These are phyloP conservation scores for Nicotiana tomentosiformis DNA, from an alignment of 257 asterid species.

Conservation along the genomic window DNA sequence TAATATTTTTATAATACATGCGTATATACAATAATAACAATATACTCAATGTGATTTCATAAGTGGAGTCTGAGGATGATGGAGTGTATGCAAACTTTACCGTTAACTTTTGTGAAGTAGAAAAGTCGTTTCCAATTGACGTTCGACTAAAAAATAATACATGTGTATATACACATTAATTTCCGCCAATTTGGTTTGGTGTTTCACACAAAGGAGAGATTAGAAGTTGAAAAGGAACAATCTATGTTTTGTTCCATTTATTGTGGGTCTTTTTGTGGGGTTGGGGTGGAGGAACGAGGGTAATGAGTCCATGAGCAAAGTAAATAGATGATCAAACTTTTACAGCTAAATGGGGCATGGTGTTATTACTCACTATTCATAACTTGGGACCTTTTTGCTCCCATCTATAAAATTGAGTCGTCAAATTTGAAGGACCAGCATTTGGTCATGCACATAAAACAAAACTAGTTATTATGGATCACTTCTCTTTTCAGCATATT, in stretches of 20 bases:
- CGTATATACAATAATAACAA: too few relatives aligned
- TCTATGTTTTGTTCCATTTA: not conserved
- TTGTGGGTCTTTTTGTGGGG: not conserved
- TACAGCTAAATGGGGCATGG: not conserved
- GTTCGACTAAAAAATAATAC: too few relatives aligned
- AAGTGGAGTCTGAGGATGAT: accelerated
- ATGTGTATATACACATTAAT: too few relatives aligned
- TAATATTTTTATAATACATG: too few relatives aligned
- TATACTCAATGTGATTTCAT: too few relatives aligned
- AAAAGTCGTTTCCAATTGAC: accelerated
- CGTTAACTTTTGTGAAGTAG: too few relatives aligned
- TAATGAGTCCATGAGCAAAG: not conserved
- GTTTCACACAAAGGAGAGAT: not conserved
- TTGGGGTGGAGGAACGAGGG: not conserved
- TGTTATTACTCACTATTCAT: not conserved
- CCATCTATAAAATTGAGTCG: not conserved
- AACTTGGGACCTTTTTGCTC: not conserved
- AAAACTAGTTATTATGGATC: too few relatives aligned
- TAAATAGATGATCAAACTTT: not conserved
- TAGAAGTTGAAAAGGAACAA: not conserved
- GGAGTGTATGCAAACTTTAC: accelerated
- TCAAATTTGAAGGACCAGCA: not conserved
- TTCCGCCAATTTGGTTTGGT: not conserved
- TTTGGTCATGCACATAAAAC: not conserved
- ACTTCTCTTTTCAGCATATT: too few relatives aligned